phyloP scores from a whole-genome alignment of 2,329 filamentous ascomycete genomes.

The Penicillium occitanis region DNA sequence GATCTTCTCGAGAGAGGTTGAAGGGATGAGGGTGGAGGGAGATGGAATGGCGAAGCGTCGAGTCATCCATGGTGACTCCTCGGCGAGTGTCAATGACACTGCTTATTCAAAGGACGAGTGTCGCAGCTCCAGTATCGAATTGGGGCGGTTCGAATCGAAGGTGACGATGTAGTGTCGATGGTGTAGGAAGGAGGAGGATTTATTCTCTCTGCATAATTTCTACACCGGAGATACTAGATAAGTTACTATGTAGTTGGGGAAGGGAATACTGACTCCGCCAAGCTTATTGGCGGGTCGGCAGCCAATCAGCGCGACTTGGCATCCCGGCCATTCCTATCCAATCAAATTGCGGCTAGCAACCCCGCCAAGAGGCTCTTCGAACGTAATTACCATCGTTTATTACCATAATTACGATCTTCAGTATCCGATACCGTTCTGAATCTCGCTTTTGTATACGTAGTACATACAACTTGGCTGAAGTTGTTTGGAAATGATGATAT shows the following conservation, averaged over 20 bases:
- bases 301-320: background rate
- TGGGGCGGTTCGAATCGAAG: background rate
- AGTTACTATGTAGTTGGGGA: background rate
- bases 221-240: background rate
- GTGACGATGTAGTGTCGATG: background rate
- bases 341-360: background rate
- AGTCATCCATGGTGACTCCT: conserved; percentile 21
- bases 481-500: no score
- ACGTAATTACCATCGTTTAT: background rate
- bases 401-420: background rate
- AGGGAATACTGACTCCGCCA: background rate
- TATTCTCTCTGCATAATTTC: background rate
- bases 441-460: background rate
- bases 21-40: conserved; percentile 26
- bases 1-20: conserved; percentile 19
- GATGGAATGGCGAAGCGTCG: conserved; percentile 23
- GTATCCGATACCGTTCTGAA: background rate
- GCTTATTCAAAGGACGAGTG: background rate
- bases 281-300: background rate
- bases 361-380: background rate
- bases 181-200: background rate
- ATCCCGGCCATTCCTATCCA: background rate
- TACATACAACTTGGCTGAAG: background rate
- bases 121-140: background rate
- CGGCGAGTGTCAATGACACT: background rate